Base-by-base conservation (phyloP, 192 early-diverging fungal species). In the Ambispora gerdemannii region DNA sequence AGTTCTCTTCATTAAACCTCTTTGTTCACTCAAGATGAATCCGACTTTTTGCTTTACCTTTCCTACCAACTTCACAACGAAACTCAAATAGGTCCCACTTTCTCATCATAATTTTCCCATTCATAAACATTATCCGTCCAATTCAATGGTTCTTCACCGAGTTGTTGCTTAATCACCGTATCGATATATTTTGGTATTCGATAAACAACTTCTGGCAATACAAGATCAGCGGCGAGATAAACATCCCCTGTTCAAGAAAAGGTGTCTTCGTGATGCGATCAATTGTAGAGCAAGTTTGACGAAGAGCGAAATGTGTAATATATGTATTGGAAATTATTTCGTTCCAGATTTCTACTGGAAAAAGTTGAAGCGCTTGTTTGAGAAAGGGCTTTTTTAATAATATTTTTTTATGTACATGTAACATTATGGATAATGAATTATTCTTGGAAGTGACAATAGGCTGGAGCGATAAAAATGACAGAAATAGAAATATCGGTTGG, bases 111-210 rank as follows among this genome's bases (percentile, higher is more conserved):
- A 7, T 30, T 47, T 35, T 59, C 68, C 68, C 68, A 70, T 70
- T 70, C 68, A 59, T 27, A 8, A 20, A 70, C 34, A 59, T 70
- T 24, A 30, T 70, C 68, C 1, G 68, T 70, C 68, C 68, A 70
- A 58, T 70, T 70, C 11, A 19, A 30, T n/a, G 68, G 68, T 8
- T 24, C 67, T 27, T 13, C 35, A 27, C 11, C 52, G 24, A 10
- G 38, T 27, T 47, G 24, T 17, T 66, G n/a, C 27, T 32, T 36
- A 3, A 70, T 30, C 17, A 59, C 68, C 43, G 36, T 49, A 43
- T 70, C 68, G n/a, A 70, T 59, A 60, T 59, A 60, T 60, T 70
- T 70, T 55, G 51, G 55, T 55, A 70, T 70, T 47, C 50, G 35
- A 19, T 36, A 70, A 35, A 60, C 4, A 47, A 70, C 49, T 20